phyloP scores from a whole-genome alignment of 805 yeast genomes.

The Candida glaebosa region DNA sequence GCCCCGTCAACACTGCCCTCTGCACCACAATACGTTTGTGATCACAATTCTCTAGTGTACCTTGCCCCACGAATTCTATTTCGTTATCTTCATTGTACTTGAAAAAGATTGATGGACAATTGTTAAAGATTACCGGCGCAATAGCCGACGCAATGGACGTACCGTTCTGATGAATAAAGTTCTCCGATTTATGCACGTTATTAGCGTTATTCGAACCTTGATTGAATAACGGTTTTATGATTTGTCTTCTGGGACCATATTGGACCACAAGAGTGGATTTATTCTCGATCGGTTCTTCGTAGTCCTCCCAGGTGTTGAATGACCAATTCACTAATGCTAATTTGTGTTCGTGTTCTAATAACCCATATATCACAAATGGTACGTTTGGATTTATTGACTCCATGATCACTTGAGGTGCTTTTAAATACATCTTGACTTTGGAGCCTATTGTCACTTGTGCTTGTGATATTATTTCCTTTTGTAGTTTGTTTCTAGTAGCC shows the following conservation, averaged over 20 bases:
- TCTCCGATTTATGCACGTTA: slow-evolving; percentile 82
- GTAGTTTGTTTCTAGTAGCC: slow-evolving; percentile 65
- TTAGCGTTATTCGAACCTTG: slow-evolving; percentile 74
- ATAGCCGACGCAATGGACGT: slow-evolving; percentile 77
- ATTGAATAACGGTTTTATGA: slow-evolving; percentile 79
- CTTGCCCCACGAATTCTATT: slow-evolving; percentile 78
- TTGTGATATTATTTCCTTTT: slow-evolving; percentile 53
- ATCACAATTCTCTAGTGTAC: slow-evolving; percentile 84
- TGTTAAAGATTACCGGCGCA: slow-evolving; percentile 82
- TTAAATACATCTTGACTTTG: slow-evolving; percentile 55
- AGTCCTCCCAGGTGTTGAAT: slow-evolving; percentile 85
- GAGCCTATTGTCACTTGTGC: slow-evolving; percentile 54
- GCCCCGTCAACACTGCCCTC: slow-evolving; percentile 87
- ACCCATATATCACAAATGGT: slow-evolving; percentile 67
- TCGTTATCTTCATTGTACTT: slow-evolving; percentile 51
- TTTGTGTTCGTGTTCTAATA: slow-evolving; percentile 84
- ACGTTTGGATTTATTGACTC: slow-evolving; percentile 32
- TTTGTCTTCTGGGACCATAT: slow-evolving; percentile 88
- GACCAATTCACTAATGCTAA: slow-evolving; percentile 78
- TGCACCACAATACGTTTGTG: slow-evolving; percentile 81
- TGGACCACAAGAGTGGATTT: slow-evolving; percentile 79
- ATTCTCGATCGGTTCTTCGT: slow-evolving; percentile 80
- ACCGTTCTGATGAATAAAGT: slow-evolving; percentile 74
- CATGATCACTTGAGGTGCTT: slow-evolving; percentile 49
- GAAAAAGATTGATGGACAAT: slow-evolving; percentile 82